Conservation (phyloP, 306 rosid species). For the Hylodesmum podocarpum region DNA sequence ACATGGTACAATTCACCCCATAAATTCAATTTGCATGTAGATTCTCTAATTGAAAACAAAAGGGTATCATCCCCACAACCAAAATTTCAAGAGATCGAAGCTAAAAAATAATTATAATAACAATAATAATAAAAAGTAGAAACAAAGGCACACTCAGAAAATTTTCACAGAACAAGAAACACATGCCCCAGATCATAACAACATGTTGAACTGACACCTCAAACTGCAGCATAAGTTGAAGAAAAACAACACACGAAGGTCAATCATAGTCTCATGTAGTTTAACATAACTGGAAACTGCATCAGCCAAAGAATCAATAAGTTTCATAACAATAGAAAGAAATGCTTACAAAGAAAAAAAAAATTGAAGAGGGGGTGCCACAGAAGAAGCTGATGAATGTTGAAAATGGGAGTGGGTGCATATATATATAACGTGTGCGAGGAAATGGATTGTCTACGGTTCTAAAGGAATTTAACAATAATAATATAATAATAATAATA, state of each 20-base stretch:
- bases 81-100: slow-evolving; percentile 40
- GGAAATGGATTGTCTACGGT: slow-evolving; percentile 12
- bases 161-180: slow-evolving; percentile 10
- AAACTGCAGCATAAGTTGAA: slow-evolving; percentile 30
- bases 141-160: slow-evolving; percentile 29
- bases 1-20: slow-evolving; percentile 8
- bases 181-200: slow-evolving; percentile 55
- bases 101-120: neutral
- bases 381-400: slow-evolving; percentile 53
- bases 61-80: slow-evolving; percentile 37
- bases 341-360: slow-evolving; percentile 44
- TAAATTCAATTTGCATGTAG: slow-evolving; percentile 34
- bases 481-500: neutral
- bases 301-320: slow-evolving; percentile 27
- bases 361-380: slow-evolving; percentile 30
- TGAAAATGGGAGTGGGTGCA: slow-evolving; percentile 44
- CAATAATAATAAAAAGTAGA: slow-evolving; percentile 27
- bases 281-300: slow-evolving; percentile 34
- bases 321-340: slow-evolving; percentile 36
- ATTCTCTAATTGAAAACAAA: slow-evolving; percentile 33
- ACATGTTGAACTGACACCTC: slow-evolving; percentile 36
- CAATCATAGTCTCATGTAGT: slow-evolving; percentile 41
- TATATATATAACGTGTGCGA: slow-evolving; percentile 27
- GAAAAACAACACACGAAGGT: slow-evolving; percentile 16
- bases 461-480: neutral